Conservation (phyloP, 1,139 yeast genomes). For the Hyphopichia buzzinii region DNA sequence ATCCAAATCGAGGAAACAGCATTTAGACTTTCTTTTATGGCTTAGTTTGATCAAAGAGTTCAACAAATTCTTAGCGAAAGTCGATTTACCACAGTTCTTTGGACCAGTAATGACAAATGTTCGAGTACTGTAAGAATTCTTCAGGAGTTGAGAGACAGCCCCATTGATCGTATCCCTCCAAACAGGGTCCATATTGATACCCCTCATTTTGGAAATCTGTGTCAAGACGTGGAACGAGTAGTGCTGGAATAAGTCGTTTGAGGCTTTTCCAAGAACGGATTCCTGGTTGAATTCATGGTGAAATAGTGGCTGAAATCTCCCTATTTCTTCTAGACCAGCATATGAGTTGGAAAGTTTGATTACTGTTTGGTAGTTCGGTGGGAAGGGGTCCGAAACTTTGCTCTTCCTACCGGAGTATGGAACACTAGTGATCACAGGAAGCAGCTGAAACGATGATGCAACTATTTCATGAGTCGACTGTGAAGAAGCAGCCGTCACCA, state of each 20-base stretch:
- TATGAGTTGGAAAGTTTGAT: slow-evolving; percentile 33
- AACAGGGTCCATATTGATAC: slow-evolving; percentile 18
- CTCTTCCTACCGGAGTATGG: slow-evolving; percentile 5
- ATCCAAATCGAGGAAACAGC: slow-evolving; percentile 70
- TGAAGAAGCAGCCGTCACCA: slow-evolving; percentile 26
- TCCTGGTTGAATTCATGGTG: slow-evolving; percentile 1
- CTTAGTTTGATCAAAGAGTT: slow-evolving; percentile 36
- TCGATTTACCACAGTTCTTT: slow-evolving; percentile 84
- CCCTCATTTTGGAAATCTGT: slow-evolving; percentile 18
- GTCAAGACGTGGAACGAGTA: slow-evolving; percentile 40
- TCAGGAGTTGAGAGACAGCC: neutral
- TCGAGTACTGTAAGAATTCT: slow-evolving; percentile 12
- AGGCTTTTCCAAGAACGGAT: slow-evolving; percentile 7
- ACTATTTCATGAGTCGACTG: slow-evolving; percentile 22
- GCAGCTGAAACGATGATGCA: slow-evolving; percentile 53
- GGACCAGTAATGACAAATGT: slow-evolving; percentile 37
- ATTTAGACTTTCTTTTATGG: slow-evolving; percentile 6
- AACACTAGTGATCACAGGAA: slow-evolving; percentile 54
- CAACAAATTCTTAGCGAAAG: slow-evolving; percentile 55
- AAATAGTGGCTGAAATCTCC: slow-evolving; percentile 37
- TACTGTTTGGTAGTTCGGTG: slow-evolving; percentile 41
- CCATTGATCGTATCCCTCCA: slow-evolving; percentile 16
- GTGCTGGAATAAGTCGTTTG: slow-evolving; percentile 9
- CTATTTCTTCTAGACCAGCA: slow-evolving; percentile 50
- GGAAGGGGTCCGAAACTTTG: slow-evolving; percentile 13